These are phyloP conservation scores for Stemphylium beticola DNA, from an alignment of 2,329 filamentous ascomycete genomes.

Conservation along the genomic window DNA sequence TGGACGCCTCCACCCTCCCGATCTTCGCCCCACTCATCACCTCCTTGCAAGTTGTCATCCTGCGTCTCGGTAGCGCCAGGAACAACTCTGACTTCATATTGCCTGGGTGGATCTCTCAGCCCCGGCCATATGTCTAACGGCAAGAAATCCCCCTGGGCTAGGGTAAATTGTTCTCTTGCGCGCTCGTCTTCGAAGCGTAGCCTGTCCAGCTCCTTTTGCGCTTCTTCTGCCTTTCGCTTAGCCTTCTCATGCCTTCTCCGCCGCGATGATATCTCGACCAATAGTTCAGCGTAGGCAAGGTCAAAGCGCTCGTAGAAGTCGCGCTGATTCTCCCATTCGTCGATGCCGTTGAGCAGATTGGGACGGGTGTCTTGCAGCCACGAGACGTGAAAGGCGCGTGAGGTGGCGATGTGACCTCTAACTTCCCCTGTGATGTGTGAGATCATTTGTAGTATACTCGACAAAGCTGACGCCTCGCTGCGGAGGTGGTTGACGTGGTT, in stretches of 20 bases:
- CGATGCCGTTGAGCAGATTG: conserved; percentile 69
- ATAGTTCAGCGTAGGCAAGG: conserved; percentile 80
- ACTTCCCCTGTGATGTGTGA: conserved; percentile 72
- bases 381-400: conserved; percentile 65
- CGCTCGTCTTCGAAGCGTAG: conserved; percentile 74
- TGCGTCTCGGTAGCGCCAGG: conserved; percentile 21
- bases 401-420: conserved; percentile 68
- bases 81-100: conserved; percentile 43
- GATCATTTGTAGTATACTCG: conserved; percentile 69
- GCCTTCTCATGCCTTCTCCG: conserved; percentile 76
- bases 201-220: conserved; percentile 76
- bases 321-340: conserved; percentile 77
- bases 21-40: conserved; percentile 21
- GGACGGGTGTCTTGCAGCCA: conserved; percentile 77
- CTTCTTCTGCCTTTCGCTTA: conserved; percentile 75
- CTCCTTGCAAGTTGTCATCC: conserved; percentile 12
- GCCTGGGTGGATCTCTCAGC: conserved; percentile 41
- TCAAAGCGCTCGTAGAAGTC: conserved; percentile 89
- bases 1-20: conserved; percentile 24
- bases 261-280: conserved; percentile 82
- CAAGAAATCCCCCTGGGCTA: conserved; percentile 83
- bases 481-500: conserved; percentile 66
- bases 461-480: conserved; percentile 63
- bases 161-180: conserved; percentile 77
- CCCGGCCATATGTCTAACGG: conserved; percentile 88